Evolutionary conservation across 2,329 filamentous ascomycete species (phyloP).

Genomic region (Sarocladium brachiariae): DNA sequence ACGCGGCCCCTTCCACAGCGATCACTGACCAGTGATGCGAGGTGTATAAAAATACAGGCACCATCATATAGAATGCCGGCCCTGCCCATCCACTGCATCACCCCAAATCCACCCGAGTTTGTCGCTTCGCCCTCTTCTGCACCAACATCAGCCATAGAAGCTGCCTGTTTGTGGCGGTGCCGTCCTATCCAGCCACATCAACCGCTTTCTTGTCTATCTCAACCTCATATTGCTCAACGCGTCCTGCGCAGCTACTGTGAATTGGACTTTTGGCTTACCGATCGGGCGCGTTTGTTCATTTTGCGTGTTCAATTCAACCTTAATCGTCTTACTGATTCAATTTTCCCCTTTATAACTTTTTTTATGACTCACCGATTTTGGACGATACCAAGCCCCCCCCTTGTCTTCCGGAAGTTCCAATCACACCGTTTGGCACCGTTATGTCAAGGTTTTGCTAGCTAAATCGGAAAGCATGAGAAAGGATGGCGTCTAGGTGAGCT

Average conservation of each 20-base stretch:
- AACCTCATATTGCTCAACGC: not conserved
- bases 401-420: not conserved
- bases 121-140: conserved; percentile 14
- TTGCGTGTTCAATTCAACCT: not conserved
- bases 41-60: conserved; percentile 40
- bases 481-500: conserved; percentile 51
- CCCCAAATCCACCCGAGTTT: conserved; percentile 30
- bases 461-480: conserved; percentile 25
- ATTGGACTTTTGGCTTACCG: not conserved
- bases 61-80: conserved; percentile 36
- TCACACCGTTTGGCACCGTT: conserved; percentile 15
- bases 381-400: too few relatives aligned
- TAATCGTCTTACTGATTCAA: not conserved
- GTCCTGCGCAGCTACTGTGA: not conserved
- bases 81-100: conserved; percentile 25
- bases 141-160: not conserved
- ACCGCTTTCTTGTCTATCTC: not conserved
- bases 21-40: conserved; percentile 8
- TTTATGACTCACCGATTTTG: too few relatives aligned
- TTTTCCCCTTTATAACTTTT: not conserved
- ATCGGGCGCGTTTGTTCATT: not conserved
- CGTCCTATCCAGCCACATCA: not conserved
- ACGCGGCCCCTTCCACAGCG: conserved; percentile 1
- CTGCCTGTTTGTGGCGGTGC: not conserved
- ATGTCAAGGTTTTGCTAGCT: conserved; percentile 18